Evolutionary conservation across 2,329 filamentous ascomycete genomes (phyloP), one percentile per base, ranked within the genome.

Genomic region (Sporothrix pseudoabietina): DNA sequence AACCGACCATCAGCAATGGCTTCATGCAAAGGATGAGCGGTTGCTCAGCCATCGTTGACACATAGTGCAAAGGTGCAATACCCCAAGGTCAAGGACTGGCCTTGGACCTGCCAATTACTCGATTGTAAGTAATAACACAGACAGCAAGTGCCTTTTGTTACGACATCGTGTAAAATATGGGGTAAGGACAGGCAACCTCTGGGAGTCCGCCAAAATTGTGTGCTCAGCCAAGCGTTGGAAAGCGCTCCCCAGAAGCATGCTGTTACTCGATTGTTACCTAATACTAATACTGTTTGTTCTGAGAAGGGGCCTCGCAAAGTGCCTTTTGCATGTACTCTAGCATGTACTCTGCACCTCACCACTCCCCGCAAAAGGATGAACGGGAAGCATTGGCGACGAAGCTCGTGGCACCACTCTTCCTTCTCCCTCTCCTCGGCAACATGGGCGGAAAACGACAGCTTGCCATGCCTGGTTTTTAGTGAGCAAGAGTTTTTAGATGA

Each of bases 81-180:
- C 14, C 5, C 55, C 8, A 19, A 35, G 30, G 3, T 26, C 35
- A 44, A 9, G 61, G 19, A 5, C 52, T n/a, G 30, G n/a, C 44
- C 26, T 26, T 26, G 1, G 7, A 14, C 16, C 47, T 32, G 47
- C 47, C 49, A 69, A 39, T 69, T 41, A 55, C 66, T 41, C 66
- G 41, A 55, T 39, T 35, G 41, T 39, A 55, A 54, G 41, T 39
- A n/a, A 55, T 39, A 55, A 54, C 32, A 69, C 41, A 69, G 55
- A 69, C 41, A 69, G 55, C 16, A 52, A 9, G 63, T 10, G 41
- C 41, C 41, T 5, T 52, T 16, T 47, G 35, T 47, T 65, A 65
- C 61, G 61, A 65, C 39, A 65, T 65, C 61, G 61, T 65, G 39
- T n/a, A 4, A 47, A 44, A 47, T 7, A 44, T 26, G 39, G 39